phyloP scores from a whole-genome alignment of 2,329 filamentous ascomycete species.

The Cordyceps militaris region DNA sequence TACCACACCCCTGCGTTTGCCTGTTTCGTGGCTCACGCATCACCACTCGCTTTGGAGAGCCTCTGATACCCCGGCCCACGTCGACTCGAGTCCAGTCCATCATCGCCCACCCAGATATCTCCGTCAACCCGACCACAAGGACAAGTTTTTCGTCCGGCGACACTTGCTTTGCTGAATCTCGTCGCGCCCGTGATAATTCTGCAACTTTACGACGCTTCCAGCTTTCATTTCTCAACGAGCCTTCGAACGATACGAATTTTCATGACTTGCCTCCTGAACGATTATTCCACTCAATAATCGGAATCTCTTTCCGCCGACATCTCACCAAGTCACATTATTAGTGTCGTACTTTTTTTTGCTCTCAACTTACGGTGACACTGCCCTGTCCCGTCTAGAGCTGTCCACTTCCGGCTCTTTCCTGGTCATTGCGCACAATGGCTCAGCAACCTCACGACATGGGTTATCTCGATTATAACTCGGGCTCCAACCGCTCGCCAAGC shows the following conservation, averaged over 20 bases:
- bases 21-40: slow-evolving; percentile 1
- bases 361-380: not conserved
- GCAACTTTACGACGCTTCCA: not conserved
- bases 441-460: slow-evolving; percentile 54
- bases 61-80: not conserved
- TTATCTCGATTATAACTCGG: slow-evolving; percentile 61
- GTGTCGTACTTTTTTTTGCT: not conserved
- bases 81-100: not conserved
- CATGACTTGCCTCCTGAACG: slow-evolving; percentile 7
- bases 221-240: slow-evolving; percentile 1
- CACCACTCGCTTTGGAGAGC: not conserved
- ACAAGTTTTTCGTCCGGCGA: not conserved
- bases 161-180: not conserved
- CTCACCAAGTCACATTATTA: not conserved
- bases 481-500: slow-evolving; percentile 59
- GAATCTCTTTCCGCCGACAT: not conserved
- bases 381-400: not conserved
- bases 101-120: not conserved
- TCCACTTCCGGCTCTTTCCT: not conserved
- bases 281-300: not conserved
- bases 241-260: slow-evolving; percentile 11
- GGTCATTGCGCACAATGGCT: slow-evolving; percentile 23
- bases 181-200: not conserved
- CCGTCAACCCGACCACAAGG: not conserved
- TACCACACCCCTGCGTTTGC: not conserved